phyloP scores from a whole-genome alignment of 768 basidiomycete genomes.

The Rhodocollybia butyracea region DNA sequence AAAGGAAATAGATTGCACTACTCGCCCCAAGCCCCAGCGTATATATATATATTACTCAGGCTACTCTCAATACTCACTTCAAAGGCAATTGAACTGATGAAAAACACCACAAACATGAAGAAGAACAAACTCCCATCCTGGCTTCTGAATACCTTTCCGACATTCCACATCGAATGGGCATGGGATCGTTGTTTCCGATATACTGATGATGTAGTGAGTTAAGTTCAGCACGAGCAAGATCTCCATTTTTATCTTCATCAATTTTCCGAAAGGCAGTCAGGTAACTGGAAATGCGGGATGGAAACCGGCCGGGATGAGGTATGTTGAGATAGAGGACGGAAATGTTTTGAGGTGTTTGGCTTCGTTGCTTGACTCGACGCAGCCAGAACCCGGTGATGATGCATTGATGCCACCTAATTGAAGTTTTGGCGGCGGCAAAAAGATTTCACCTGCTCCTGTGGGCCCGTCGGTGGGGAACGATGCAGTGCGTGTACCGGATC shows the following conservation, averaged over 20 bases:
- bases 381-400: not conserved
- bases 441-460: slow-evolving; percentile 37
- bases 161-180: slow-evolving; percentile 74
- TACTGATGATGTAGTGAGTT: slow-evolving; percentile 63
- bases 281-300: slow-evolving; percentile 61
- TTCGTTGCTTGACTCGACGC: slow-evolving; percentile 30
- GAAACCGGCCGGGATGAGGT: slow-evolving; percentile 68
- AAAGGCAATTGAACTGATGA: slow-evolving; percentile 72
- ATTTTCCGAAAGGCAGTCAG: slow-evolving; percentile 70
- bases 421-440: slow-evolving; percentile 60
- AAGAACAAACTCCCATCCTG: slow-evolving; percentile 62
- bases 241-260: slow-evolving; percentile 74
- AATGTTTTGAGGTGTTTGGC: slow-evolving; percentile 74
- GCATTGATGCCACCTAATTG: slow-evolving; percentile 24
- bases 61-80: slow-evolving; percentile 62
- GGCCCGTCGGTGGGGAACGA: not conserved
- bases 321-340: slow-evolving; percentile 44
- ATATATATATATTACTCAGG: slow-evolving; percentile 70
- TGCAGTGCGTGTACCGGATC: slow-evolving; percentile 13
- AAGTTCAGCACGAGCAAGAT: slow-evolving; percentile 73
- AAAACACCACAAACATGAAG: slow-evolving; percentile 63
- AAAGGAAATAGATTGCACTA: slow-evolving; percentile 34
- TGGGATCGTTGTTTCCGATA: slow-evolving; percentile 81
- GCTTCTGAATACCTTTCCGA: slow-evolving; percentile 60
- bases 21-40: slow-evolving; percentile 69